Base-by-base conservation (phyloP, 257 asterid genomes). In the Verbascum thapsus region DNA sequence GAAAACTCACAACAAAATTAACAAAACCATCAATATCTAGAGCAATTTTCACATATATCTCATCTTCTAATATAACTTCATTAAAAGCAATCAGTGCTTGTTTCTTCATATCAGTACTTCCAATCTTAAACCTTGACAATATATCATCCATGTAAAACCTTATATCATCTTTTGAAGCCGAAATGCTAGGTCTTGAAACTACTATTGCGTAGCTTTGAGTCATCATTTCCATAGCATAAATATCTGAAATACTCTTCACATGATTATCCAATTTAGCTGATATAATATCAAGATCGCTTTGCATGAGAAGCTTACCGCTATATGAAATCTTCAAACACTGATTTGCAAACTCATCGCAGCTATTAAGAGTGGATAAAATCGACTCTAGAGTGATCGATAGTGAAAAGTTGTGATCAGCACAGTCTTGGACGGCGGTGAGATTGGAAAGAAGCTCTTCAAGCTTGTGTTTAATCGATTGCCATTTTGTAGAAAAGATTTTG, bases 251-350 rank as follows among this genome's bases (percentile, higher is more conserved):
- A 45, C 64, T 63, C 75, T 44, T 75, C 0, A 64, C 44, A 39
- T 84, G 81, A 16, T 38, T 41, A 40, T 76, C 77, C 58, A 84
- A 69, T 43, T 69, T 82, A 22, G 72, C 59, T 3, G 77, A 70
- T 4, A 73, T 56, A 39, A 81, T 73, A 64, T 84, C 86, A 37
- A 84, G 81, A 75, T 84, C 83, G 52, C 91, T 84, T 43, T 79
- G 81, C 86, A 80, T 84, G 23, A 72, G 83, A 5, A 84, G 71
- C 76, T 84, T 84, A 38, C 91, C 88, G 48, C 84, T 71, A 26
- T 66, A 84, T 13, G 88, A 77, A 16, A 71, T 32, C 1, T 74
- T 73, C 41, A 73, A 52, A 41, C 91, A 84, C 52, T 62, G 23
- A 17, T 44, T 48, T 0, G 81, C 80, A 38, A 76, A 80, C 12